Evolutionary conservation across 345 rosid genomes (phyloP), one percentile per base, ranked within the genome.

Genomic region (Brassica rapa): DNA sequence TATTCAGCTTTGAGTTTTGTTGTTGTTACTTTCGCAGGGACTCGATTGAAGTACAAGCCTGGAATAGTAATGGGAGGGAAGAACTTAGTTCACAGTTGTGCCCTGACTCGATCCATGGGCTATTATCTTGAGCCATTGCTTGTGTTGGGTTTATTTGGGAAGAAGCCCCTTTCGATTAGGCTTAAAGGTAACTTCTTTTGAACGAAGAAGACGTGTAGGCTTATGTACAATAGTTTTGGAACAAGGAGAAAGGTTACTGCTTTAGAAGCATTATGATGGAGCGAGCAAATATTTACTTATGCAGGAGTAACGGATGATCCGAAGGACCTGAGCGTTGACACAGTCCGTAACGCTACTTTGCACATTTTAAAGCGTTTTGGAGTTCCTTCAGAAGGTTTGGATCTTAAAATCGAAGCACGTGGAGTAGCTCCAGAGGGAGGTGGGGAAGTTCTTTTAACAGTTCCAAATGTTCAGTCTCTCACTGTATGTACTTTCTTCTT

Each of bases 251-350:
- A 43, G 14, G 14, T 32, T 30, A 32, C 21, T 60, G n/a, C 12
- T 67, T 14, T 68, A 29, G 11, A 1, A n/a, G 11, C 29, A 51
- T 33, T 33, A 33, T 33, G 37, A 33, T 33, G 37, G 37, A 33
- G 37, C 37, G 37, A 37, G 39, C 39, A 35, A 35, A 35, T 35
- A 6, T 37, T 37, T 37, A 37, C 8, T 37, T 37, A 37, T 37
- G 43, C 84, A 96, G 98, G 98, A 76, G 85, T 93, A 74, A 90
- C 98, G 23, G 88, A 90, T 84, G 97, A 93, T 86, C 55, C 92
- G 4, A 89, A 76, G 77, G 98, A 96, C 68, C 92, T 88, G n/a
- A 86, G 82, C 77, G 87, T 96, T 29, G 98, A 93, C 83, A 91
- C 97, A 61, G 84, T 88, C 75, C 88, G 87, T 60, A 86, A 92